phyloP scores from a whole-genome alignment of 495 filamentous ascomycete genomes.

The Staphylotrichum longicolle region DNA sequence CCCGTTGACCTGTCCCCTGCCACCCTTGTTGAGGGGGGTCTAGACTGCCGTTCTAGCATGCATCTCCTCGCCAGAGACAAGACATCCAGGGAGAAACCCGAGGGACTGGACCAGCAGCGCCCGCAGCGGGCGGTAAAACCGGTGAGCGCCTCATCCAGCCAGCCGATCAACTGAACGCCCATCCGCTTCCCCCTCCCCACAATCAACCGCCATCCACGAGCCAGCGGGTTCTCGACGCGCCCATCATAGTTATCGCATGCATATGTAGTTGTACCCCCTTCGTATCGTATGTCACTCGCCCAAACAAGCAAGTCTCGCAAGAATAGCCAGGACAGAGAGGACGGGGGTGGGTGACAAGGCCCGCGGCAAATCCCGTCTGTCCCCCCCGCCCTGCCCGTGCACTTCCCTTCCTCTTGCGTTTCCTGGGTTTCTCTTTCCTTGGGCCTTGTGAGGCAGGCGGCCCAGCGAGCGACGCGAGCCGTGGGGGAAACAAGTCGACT shows the following conservation, averaged over 20 bases:
- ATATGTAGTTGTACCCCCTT: too few relatives aligned
- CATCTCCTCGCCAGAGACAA: too few relatives aligned
- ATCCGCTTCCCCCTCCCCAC: background rate
- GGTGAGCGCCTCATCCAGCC: too few relatives aligned
- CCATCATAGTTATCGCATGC: background rate
- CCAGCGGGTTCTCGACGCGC: too few relatives aligned
- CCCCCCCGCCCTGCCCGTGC: background rate
- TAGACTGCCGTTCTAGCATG: too few relatives aligned
- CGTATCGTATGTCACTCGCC: background rate
- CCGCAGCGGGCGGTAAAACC: too few relatives aligned
- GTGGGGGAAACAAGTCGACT: background rate
- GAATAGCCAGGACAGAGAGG: background rate
- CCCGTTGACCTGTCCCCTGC: background rate
- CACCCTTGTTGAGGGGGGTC: too few relatives aligned
- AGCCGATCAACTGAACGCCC: background rate
- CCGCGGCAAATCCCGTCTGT: constrained; percentile 14
- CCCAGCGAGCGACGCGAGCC: too few relatives aligned
- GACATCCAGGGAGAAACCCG: too few relatives aligned
- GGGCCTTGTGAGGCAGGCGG: too few relatives aligned
- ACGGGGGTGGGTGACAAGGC: background rate
- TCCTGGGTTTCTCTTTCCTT: too few relatives aligned
- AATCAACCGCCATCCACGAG: too few relatives aligned
- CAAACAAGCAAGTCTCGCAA: background rate
- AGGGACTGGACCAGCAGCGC: background rate
- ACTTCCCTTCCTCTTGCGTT: background rate